Evolutionary conservation across 768 basidiomycete species (phyloP).

Genomic region (Russula sp.): DNA sequence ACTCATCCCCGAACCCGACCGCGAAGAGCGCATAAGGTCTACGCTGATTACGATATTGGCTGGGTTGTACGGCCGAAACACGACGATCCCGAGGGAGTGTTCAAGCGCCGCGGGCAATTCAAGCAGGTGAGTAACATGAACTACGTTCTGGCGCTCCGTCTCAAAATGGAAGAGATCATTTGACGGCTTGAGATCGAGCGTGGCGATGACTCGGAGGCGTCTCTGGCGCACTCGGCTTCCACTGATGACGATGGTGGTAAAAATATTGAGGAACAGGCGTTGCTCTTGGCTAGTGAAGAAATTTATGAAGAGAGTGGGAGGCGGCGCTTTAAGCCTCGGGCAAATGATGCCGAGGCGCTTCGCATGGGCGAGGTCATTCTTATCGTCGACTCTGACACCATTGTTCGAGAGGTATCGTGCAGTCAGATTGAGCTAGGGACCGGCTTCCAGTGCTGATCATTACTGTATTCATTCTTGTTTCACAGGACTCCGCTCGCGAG

Average conservation of each 20-base stretch:
- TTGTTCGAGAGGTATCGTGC: slow-evolving; percentile 66
- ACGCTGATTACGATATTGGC: slow-evolving; percentile 72
- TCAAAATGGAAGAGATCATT: slow-evolving; percentile 55
- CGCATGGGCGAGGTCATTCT: slow-evolving; percentile 79
- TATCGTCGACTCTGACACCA: slow-evolving; percentile 77
- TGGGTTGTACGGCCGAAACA: slow-evolving; percentile 83
- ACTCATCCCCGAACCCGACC: slow-evolving; percentile 57
- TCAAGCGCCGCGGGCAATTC: slow-evolving; percentile 82
- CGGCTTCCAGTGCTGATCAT: neutral
- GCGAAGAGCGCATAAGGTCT: slow-evolving; percentile 64
- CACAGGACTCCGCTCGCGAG: too few species aligned
- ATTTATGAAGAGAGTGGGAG: slow-evolving; percentile 55
- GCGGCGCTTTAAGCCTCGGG: slow-evolving; percentile 70
- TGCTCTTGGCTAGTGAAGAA: slow-evolving; percentile 74
- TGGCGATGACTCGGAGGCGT: slow-evolving; percentile 37
- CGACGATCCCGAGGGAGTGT: slow-evolving; percentile 57
- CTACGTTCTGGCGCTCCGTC: slow-evolving; percentile 66
- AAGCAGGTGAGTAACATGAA: slow-evolving; percentile 96
- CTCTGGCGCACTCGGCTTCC: slow-evolving; percentile 38
- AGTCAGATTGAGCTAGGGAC: too few species aligned
- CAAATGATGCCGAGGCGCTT: slow-evolving; percentile 67
- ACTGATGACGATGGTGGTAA: slow-evolving; percentile 44
- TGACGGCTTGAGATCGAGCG: slow-evolving; percentile 46
- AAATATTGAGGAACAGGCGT: slow-evolving; percentile 66
- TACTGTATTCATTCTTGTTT: neutral